Base-by-base conservation (phyloP, 179 eudicot species). In the Carnegiea gigantea region DNA sequence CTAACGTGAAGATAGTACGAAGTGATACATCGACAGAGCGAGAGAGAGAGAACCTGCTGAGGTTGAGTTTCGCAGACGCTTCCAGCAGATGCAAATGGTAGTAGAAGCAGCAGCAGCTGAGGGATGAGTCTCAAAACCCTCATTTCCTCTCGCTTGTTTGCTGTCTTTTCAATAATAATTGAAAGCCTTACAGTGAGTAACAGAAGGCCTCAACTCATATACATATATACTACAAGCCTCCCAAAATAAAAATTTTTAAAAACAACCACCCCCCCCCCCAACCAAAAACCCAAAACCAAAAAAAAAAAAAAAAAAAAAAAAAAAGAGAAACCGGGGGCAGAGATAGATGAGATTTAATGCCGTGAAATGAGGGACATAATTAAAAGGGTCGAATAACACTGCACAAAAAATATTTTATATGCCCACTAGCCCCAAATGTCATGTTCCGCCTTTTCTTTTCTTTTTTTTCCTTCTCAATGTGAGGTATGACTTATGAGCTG, bases 11-110 rank as follows among this genome's bases (percentile, higher is more conserved):
- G 57, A 51, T 51, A 7, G 9, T 60, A 40, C 10, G 8, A 12
- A 21, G 65, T 60, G 24, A 70, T 73, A 21, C 1, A 26, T 23
- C 36, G 3, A 13, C 18, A 38, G n/a, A 6, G 18, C 71, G 49
- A 51, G 65, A 9, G 28, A 5, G 81, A 46, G 64, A 38, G 49
- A 3, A 85, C 87, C 87, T 85, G 87, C 70, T 85, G 83, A 49
- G 87, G 85, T 6, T 70, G 65, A 40, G 82, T 11, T 21, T 82
- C 73, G 54, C 79, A 80, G 33, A 74, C 20, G 70, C 74, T 40
- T 62, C 57, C 75, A 67, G 46, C 73, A 12, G 79, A 76, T 38
- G 76, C 79, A 65, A 81, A 44, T 23, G 73, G 60, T 26, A 67
- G 54, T 0, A 36, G 70, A 51, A 51, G 77, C 48, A 81, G 71